Evolutionary conservation across 345 rosid genomes (phyloP).

Genomic region (Linum tenue): DNA sequence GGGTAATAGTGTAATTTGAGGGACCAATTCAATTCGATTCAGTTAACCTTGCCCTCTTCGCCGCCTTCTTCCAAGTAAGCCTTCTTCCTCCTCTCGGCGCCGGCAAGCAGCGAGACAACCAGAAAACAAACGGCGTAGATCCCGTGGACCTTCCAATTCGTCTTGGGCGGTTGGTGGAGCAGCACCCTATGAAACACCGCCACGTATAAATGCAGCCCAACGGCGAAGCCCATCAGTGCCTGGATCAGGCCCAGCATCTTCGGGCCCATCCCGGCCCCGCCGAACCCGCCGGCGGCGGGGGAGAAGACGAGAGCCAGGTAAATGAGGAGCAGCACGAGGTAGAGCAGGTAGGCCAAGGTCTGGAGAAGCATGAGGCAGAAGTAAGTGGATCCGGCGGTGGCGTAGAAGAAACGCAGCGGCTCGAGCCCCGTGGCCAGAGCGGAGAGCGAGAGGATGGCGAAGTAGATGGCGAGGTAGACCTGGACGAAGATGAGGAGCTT

Average conservation of each 20-base stretch:
- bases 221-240: slow-evolving; percentile 56
- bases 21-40: slow-evolving; percentile 1
- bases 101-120: slow-evolving; percentile 47
- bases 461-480: slow-evolving; percentile 87
- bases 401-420: slow-evolving; percentile 72
- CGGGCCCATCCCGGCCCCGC: slow-evolving; percentile 50
- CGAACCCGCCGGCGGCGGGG: background rate
- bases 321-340: slow-evolving; percentile 66
- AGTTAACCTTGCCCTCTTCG: slow-evolving; percentile 88
- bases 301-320: slow-evolving; percentile 73
- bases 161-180: slow-evolving; percentile 69
- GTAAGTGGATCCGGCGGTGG: slow-evolving; percentile 67
- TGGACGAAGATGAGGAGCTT: slow-evolving; percentile 73
- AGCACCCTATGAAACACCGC: slow-evolving; percentile 84
- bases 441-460: slow-evolving; percentile 70
- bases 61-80: slow-evolving; percentile 85
- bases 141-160: slow-evolving; percentile 86
- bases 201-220: slow-evolving; percentile 86
- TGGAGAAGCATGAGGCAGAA: slow-evolving; percentile 65
- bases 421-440: slow-evolving; percentile 71
- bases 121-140: slow-evolving; percentile 89
- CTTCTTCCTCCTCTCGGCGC: slow-evolving; percentile 81
- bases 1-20: background rate
- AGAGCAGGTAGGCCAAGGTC: slow-evolving; percentile 65
- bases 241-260: slow-evolving; percentile 63